Base-by-base conservation (phyloP, 352 stramenopile genomes). In the Hyphochytrium catenoides region DNA sequence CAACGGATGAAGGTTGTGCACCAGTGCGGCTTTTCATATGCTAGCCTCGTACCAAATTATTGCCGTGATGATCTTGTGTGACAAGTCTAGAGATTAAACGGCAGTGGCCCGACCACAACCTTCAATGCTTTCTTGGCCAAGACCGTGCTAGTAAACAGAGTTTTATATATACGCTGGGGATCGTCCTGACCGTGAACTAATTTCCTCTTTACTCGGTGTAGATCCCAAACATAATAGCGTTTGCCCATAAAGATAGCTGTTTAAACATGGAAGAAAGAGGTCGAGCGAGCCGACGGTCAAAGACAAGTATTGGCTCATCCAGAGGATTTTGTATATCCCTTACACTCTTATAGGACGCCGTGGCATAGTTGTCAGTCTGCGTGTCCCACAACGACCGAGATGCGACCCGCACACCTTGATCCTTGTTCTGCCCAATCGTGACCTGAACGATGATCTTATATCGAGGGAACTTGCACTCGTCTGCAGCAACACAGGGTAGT, bases 361-460 rank as follows among this genome's bases (percentile, higher is more conserved):
- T 81, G 2, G 78, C 64, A 47, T 95, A 85, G 49, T 94, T 94
- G 59, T 94, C 82, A 36, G 74, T 65, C 32, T 78, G 54, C 21
- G 74, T 87, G 52, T 94, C 74, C 79, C 82, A 94, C 4, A 94
- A 57, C 34, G 82, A 95, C 22, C 79, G 57, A 37, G 74, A 92
- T 2, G 78, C 74, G 46, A 95, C 85, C 22, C 61, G 61, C 21
- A 93, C 70, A 28, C 90, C 82, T 46, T 95, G 82, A 39, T 93
- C 62, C 42, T 72, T 75, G 48, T 83, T 74, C 53, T 94, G 61
- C 12, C 84, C 84, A 38, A 94, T 71, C 26, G 86, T 93, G 16
- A 82, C 74, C 52, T 95, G 82, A 20, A 92, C 78, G 18, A 94
- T 54, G 28, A 93, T 54, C 43, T 94, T 95, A 51, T 93, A 93